Base-by-base conservation (phyloP, 768 basidiomycete species). In the Mycena haematopus region DNA sequence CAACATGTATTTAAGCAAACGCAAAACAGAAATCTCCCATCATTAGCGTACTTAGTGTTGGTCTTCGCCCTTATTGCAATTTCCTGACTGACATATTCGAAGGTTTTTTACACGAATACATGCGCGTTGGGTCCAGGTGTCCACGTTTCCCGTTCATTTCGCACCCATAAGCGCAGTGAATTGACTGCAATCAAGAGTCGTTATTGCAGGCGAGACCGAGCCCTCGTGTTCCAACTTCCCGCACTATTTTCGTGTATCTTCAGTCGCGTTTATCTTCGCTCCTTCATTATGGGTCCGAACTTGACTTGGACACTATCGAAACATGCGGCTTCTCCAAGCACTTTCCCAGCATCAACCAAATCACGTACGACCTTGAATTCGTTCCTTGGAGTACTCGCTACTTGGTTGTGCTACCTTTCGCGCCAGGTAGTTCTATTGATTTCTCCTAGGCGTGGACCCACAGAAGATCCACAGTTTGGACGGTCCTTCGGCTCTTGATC, bases 1-100 rank as follows among this genome's bases (percentile, higher is more conserved):
- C 76, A 94, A 93, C 72, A 60, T 90, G 31, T 82, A 83, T 68
- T 70, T 77, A 52, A 84, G 79, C 56, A 78, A 78, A 50, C 69
- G 65, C 27, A 69, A 70, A 45, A 68, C 68, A 29, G 58, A 65
- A 24, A 60, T 40, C 40, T 60, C 58, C 1, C 71, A 73, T 31
- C 74, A 77, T 64, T 75, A 72, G 64, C 44, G 22, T 68, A 56
- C 27, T 33, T 58, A 45, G 51, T 36, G 36, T 60, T 2, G 10
- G 53, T 64, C 25, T 55, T 29, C 22, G n/a, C 51, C 42, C 6
- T 46, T 14, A 21, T 3, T 14, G 36, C 38, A 5, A 29, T 54
- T 51, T 36, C n/a, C 19, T 54, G 14, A 25, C 33, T 25, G 27
- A 64, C 49, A 17, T 27, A 1, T 15, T 29, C 38, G 17, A 58